Conservation (phyloP, 148 eudicot genomes). For the Polygonum aviculare region DNA sequence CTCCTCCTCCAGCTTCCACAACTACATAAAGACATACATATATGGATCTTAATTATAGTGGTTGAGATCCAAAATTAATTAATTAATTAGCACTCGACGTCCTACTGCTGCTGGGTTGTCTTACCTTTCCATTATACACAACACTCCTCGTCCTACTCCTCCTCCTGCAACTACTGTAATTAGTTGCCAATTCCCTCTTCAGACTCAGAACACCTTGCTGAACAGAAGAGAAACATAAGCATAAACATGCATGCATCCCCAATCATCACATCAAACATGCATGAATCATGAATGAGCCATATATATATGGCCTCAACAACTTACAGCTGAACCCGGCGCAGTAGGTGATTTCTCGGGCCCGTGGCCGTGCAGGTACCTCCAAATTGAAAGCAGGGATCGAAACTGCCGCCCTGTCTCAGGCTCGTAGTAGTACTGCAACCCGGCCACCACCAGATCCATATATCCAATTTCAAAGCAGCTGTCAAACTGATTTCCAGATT, state of each 20-base stretch:
- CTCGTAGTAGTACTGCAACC: constrained; percentile 72
- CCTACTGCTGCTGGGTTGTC: background rate
- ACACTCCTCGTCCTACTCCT: constrained; percentile 15
- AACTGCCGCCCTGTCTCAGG: constrained; percentile 70
- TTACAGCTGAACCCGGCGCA: no score
- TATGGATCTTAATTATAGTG: background rate
- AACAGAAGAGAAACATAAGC: no score
- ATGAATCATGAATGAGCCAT: background rate
- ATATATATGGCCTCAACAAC: background rate
- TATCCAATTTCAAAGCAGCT: background rate
- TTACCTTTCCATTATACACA: constrained; percentile 32
- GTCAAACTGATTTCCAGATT: no score
- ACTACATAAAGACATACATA: background rate
- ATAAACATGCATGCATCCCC: no score
- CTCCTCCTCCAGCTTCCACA: constrained; percentile 24
- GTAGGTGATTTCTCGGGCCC: constrained; percentile 10
- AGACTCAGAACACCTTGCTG: constrained; percentile 2
- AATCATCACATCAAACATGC: background rate
- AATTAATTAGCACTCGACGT: background rate
- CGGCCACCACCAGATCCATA: background rate
- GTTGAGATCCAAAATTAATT: background rate
- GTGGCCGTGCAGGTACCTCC: constrained; percentile 37
- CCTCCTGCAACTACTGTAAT: background rate
- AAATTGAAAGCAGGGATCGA: constrained; percentile 50
- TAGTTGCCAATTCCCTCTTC: background rate